Evolutionary conservation across 306 rosid genomes (phyloP).

Genomic region (Trichosanthes truncata): DNA sequence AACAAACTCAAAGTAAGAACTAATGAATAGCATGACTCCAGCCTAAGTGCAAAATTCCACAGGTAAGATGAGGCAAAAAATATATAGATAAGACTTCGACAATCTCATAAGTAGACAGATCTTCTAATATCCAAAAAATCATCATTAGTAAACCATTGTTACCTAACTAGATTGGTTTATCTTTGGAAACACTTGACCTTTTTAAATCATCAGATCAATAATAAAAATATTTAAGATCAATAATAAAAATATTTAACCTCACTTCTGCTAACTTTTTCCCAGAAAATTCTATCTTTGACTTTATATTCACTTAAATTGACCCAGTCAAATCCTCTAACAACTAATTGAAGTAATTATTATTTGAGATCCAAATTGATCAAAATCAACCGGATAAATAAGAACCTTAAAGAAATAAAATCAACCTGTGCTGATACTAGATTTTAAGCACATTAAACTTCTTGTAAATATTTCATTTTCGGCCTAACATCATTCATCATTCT

Average conservation of each 20-base stretch:
- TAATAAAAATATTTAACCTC: neutral
- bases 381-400: neutral
- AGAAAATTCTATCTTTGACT: neutral
- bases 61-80: neutral
- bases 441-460: no score
- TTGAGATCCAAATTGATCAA: neutral
- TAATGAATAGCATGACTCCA: slow-evolving; percentile 73
- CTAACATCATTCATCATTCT: no score
- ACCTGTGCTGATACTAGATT: no score
- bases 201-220: neutral
- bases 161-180: slow-evolving; percentile 77
- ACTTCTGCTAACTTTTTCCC: neutral
- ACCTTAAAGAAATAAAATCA: no score
- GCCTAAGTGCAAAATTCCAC: slow-evolving; percentile 46
- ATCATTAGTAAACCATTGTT: neutral
- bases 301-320: neutral
- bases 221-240: no score
- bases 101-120: no score
- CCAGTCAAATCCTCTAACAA: neutral
- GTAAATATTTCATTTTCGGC: no score
- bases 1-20: slow-evolving; percentile 71
- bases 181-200: slow-evolving; percentile 72
- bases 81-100: neutral
- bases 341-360: neutral
- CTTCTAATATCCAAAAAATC: no score